Conservation (phyloP, 2,329 filamentous ascomycete genomes). For the Cladophialophora immunda region DNA sequence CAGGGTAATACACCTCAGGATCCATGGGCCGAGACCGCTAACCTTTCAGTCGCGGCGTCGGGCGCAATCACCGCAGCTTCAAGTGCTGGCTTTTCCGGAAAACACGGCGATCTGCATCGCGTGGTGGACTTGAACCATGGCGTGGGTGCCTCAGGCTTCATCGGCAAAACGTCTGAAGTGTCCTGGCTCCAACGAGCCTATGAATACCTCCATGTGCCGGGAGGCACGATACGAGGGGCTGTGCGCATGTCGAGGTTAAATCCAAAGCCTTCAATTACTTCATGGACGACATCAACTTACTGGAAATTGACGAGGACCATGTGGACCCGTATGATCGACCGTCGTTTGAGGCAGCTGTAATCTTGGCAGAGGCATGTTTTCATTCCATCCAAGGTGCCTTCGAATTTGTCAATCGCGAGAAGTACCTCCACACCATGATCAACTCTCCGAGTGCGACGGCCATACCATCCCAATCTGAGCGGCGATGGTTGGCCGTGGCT, state of each 20-base stretch:
- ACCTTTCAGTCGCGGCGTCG: neutral
- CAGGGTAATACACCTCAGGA: neutral
- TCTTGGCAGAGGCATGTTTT: conserved; percentile 37
- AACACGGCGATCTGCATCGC: conserved; percentile 23
- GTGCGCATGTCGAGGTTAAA: no score
- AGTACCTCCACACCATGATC: conserved; percentile 27
- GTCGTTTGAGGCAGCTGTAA: conserved; percentile 9
- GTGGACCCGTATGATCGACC: conserved; percentile 26
- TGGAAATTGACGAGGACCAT: neutral
- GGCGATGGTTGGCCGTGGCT: conserved; percentile 29
- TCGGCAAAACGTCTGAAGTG: conserved; percentile 38
- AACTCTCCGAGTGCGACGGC: neutral
- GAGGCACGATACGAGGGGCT: no score
- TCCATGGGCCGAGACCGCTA: neutral
- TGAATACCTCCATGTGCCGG: conserved; percentile 10
- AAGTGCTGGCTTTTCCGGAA: conserved; percentile 30
- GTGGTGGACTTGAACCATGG: conserved; percentile 32
- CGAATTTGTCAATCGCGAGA: conserved; percentile 28
- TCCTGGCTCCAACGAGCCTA: conserved; percentile 35
- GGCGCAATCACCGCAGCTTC: conserved; percentile 25
- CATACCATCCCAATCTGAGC: conserved; percentile 24
- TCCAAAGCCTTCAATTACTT: neutral
- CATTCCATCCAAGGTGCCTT: conserved; percentile 33
- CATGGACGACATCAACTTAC: neutral
- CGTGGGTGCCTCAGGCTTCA: conserved; percentile 30